Conservation (phyloP, 2,329 filamentous ascomycete species). For the Sclerotinia borealis region DNA sequence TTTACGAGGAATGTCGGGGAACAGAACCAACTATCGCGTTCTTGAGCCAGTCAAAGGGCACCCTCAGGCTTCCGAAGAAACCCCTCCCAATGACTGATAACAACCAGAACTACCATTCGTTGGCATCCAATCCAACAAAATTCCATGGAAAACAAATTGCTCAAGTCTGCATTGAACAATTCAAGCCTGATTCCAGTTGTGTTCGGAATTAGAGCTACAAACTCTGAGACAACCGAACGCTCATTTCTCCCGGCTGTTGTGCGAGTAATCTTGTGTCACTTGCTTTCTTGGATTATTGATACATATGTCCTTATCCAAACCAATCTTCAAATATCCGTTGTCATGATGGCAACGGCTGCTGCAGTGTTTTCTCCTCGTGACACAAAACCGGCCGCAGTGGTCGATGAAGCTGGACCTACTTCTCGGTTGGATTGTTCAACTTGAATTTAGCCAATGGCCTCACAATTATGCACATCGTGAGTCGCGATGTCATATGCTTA, state of each 20-base stretch:
- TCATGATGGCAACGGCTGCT: conserved; percentile 3
- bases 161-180: background rate
- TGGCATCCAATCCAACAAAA: background rate
- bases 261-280: conserved; percentile 10
- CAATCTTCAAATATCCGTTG: background rate
- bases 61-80: background rate
- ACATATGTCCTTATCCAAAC: conserved; percentile 1
- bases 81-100: background rate
- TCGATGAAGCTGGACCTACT: conserved; percentile 2
- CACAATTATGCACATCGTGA: background rate
- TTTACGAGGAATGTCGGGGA: conserved; percentile 1
- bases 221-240: conserved; percentile 9
- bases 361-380: background rate
- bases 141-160: background rate
- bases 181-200: background rate
- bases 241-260: conserved; percentile 8
- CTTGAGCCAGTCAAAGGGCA: background rate
- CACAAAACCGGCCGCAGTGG: background rate
- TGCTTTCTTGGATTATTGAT: conserved; percentile 8
- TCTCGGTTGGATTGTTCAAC: background rate
- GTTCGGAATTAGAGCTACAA: background rate
- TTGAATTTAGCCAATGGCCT: background rate
- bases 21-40: background rate
- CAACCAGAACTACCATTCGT: background rate
- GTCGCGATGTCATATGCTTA: background rate